phyloP scores from a whole-genome alignment of 495 filamentous ascomycete species.

The Penicillium longicatenatum region DNA sequence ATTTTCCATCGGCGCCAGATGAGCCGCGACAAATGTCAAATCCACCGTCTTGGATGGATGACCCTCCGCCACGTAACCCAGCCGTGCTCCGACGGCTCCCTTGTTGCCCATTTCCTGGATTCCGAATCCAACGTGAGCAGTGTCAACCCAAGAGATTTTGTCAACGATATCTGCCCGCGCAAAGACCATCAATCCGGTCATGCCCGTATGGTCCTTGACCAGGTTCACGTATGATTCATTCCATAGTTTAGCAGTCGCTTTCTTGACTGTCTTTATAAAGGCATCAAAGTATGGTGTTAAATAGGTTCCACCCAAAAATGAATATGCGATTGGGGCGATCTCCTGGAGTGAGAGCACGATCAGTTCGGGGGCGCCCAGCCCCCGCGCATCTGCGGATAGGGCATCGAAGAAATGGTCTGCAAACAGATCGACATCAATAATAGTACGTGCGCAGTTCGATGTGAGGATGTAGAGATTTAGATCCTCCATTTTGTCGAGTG shows the following conservation, averaged over 20 bases:
- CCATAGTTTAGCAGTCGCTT: constrained; percentile 55
- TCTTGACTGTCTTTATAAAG: constrained; percentile 67
- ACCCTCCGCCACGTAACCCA: constrained; percentile 53
- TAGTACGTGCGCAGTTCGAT: constrained; percentile 80
- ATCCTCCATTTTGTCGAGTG: constrained; percentile 41
- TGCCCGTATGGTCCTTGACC: constrained; percentile 71
- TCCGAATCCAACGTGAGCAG: constrained; percentile 79
- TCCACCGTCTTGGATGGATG: constrained; percentile 48
- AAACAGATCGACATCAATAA: constrained; percentile 65
- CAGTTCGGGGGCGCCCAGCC: constrained; percentile 57
- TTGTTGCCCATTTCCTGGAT: constrained; percentile 91
- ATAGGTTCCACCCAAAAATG: constrained; percentile 84
- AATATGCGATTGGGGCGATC: constrained; percentile 77
- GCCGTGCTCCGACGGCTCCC: constrained; percentile 78
- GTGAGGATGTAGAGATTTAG: constrained; percentile 74
- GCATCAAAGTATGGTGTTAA: constrained; percentile 73
- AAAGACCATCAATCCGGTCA: constrained; percentile 89
- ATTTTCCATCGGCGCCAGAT: constrained; percentile 84
- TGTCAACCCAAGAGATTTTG: constrained; percentile 60
- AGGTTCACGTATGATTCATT: constrained; percentile 51
- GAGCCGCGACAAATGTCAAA: constrained; percentile 84
- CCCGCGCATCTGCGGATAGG: constrained; percentile 49
- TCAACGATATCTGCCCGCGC: constrained; percentile 55
- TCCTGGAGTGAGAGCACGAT: constrained; percentile 85
- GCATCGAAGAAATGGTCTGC: constrained; percentile 71